phyloP scores from a whole-genome alignment of 306 rosid genomes.

The Senna siamea region DNA sequence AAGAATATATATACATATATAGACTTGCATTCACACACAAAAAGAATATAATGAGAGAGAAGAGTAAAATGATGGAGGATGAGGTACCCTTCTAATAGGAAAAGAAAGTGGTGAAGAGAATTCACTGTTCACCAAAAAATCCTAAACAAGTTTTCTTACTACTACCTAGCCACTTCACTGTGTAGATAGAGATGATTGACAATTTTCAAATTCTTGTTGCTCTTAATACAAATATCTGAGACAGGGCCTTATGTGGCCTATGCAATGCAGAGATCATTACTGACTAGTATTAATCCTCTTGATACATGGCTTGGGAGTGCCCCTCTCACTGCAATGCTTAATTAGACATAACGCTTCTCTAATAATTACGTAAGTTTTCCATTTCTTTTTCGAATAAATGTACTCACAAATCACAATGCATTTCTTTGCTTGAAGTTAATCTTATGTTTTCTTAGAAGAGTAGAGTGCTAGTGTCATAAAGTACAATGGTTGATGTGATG shows the following conservation, averaged over 20 bases:
- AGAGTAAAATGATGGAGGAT: neutral
- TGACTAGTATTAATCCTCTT: neutral
- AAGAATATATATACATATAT: neutral
- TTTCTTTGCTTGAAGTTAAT: conserved; percentile 12
- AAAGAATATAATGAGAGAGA: neutral
- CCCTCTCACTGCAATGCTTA: neutral
- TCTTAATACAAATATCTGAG: neutral
- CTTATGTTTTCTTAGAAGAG: conserved; percentile 21
- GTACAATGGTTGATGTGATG: conserved; percentile 7
- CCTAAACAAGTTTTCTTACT: neutral
- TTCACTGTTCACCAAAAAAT: neutral
- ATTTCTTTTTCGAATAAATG: conserved; percentile 6
- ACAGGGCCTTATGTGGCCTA: neutral
- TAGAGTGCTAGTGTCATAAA: conserved; percentile 6
- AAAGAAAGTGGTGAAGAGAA: neutral
- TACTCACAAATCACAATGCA: neutral
- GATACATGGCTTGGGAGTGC: conserved; percentile 1
- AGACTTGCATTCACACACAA: neutral
- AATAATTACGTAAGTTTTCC: neutral
- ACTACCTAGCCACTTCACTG: neutral
- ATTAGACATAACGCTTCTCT: conserved; percentile 9
- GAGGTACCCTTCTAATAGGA: neutral
- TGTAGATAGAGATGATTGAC: neutral
- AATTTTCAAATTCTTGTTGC: neutral
- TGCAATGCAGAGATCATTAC: neutral